Conservation (phyloP, 495 filamentous ascomycete species). For the Saxophila tyrrhenica region DNA sequence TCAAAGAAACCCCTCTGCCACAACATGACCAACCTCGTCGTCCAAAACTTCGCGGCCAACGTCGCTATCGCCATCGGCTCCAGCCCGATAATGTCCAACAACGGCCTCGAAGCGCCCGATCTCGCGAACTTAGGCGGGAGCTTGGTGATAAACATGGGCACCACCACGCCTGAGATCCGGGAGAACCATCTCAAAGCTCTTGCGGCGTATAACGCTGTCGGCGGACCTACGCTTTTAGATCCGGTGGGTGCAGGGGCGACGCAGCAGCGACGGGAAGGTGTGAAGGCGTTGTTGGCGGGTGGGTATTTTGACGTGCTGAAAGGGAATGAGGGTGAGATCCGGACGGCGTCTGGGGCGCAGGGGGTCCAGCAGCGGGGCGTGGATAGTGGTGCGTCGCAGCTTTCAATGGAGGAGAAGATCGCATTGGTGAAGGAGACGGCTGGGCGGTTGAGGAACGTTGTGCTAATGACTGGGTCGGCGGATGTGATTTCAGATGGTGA, state of each 20-base stretch:
- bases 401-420: slow-evolving; percentile 44
- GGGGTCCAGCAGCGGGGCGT: slow-evolving; percentile 60
- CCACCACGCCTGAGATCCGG: slow-evolving; percentile 60
- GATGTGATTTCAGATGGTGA: slow-evolving; percentile 73
- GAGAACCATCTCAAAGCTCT: slow-evolving; percentile 54
- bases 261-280: slow-evolving; percentile 52
- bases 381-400: slow-evolving; percentile 58
- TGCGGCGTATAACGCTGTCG: slow-evolving; percentile 65
- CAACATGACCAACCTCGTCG: slow-evolving; percentile 93
- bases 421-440: slow-evolving; percentile 55
- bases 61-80: slow-evolving; percentile 74
- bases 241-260: slow-evolving; percentile 90
- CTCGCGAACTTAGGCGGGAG: slow-evolving; percentile 53
- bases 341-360: slow-evolving; percentile 47
- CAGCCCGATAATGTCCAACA: slow-evolving; percentile 87
- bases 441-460: slow-evolving; percentile 52
- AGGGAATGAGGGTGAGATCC: slow-evolving; percentile 87
- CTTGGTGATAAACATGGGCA: slow-evolving; percentile 93
- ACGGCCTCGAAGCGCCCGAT: slow-evolving; percentile 71
- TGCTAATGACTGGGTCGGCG: slow-evolving; percentile 73
- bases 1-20: slow-evolving; percentile 64
- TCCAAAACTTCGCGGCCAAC: slow-evolving; percentile 88
- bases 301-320: slow-evolving; percentile 85
- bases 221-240: slow-evolving; percentile 72
- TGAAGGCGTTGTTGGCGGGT: slow-evolving; percentile 57